These are phyloP conservation scores for Cryoendolithus antarcticus DNA, from an alignment of 2,329 filamentous ascomycete species.

Conservation along the genomic window DNA sequence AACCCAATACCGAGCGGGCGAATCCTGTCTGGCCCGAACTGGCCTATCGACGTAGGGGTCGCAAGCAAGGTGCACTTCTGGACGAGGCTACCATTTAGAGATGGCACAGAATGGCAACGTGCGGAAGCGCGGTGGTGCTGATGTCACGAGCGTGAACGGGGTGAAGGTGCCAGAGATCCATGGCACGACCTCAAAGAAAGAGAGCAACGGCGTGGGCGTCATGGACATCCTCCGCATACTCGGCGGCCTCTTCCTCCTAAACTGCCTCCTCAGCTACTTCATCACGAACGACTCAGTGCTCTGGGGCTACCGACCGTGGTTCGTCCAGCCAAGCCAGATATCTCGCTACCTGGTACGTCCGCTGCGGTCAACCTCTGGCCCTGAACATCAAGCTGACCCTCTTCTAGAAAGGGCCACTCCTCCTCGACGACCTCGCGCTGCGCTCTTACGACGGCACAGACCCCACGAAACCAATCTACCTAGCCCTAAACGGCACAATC, in stretches of 20 bases:
- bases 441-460: constrained; percentile 65
- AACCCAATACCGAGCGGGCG: no score
- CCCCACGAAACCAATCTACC: constrained; percentile 64
- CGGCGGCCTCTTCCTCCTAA: constrained; percentile 23
- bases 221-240: constrained; percentile 24
- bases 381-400: constrained; percentile 1
- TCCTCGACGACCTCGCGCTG: constrained; percentile 66
- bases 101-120: no score
- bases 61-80: no score
- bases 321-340: constrained; percentile 45
- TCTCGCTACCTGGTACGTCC: constrained; percentile 47
- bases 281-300: constrained; percentile 40
- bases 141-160: no score
- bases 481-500: constrained; percentile 78
- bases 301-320: constrained; percentile 58
- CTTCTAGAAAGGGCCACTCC: constrained; percentile 42
- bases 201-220: constrained; percentile 1
- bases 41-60: no score
- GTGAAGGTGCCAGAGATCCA: no score
- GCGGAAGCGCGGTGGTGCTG: no score
- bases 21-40: no score
- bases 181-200: no score
- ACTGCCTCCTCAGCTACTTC: constrained; percentile 25
- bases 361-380: background rate
- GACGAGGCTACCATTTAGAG: no score